These are phyloP conservation scores for Cladophialophora psammophila DNA, from an alignment of 2,329 filamentous ascomycete species.

Conservation along the genomic window DNA sequence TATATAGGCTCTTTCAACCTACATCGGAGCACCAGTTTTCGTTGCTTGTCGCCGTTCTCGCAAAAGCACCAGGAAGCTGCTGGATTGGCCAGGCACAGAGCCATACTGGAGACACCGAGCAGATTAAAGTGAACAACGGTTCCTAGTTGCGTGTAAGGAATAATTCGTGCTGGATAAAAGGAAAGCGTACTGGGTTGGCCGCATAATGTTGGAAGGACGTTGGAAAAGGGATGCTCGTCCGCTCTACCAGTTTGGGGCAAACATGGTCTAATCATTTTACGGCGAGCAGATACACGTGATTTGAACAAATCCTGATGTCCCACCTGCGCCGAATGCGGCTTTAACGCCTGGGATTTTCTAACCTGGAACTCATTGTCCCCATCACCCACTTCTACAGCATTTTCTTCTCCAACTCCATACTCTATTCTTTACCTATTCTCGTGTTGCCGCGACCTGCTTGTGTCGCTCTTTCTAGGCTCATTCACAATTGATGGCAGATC, in stretches of 20 bases:
- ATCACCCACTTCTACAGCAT: not conserved
- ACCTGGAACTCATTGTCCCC: constrained; percentile 10
- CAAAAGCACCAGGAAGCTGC: not conserved
- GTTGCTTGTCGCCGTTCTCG: not conserved
- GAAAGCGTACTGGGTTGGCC: not conserved
- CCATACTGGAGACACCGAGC: not conserved
- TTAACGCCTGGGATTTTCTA: constrained; percentile 4
- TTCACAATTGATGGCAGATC: constrained; percentile 46
- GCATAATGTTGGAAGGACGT: not conserved
- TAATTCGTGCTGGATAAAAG: not conserved
- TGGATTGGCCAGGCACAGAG: not conserved
- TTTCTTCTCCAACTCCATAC: not conserved
- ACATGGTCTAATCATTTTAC: not conserved
- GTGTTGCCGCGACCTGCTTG: not conserved
- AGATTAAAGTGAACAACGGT: not conserved
- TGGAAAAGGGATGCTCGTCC: not conserved
- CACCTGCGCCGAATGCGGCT: constrained; percentile 8
- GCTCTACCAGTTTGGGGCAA: not conserved
- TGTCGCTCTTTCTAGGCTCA: not conserved
- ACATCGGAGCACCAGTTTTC: not conserved
- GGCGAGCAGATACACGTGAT: not conserved
- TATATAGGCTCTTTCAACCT: not conserved
- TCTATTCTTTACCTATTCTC: not conserved
- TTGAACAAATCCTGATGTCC: not conserved
- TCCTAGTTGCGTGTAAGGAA: not conserved